phyloP scores from a whole-genome alignment of 2,329 filamentous ascomycete species.

The Fusarium begoniae region DNA sequence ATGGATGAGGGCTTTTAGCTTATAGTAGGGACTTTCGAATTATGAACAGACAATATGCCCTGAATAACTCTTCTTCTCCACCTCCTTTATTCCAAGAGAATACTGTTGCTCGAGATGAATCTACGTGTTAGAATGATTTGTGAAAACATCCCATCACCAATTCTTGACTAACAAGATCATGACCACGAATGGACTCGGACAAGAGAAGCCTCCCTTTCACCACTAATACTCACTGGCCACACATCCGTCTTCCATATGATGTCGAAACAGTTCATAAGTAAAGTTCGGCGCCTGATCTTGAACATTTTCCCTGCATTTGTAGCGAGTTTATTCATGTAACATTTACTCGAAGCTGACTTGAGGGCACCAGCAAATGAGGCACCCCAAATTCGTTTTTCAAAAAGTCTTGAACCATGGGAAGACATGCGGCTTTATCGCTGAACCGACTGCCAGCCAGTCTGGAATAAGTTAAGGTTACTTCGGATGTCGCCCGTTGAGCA shows the following conservation, averaged over 20 bases:
- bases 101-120: background rate
- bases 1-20: slow-evolving; percentile 5
- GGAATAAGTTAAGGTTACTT: background rate
- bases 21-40: slow-evolving; percentile 2
- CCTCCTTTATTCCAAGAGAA: background rate
- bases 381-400: background rate
- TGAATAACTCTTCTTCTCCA: background rate
- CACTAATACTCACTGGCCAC: background rate
- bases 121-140: background rate
- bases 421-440: background rate
- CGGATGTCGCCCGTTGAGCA: background rate
- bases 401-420: background rate
- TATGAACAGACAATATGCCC: slow-evolving; percentile 23
- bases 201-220: background rate
- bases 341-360: background rate
- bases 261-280: background rate
- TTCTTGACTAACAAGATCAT: background rate
- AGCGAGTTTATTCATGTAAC: background rate
- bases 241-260: background rate
- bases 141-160: background rate
- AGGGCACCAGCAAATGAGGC: background rate
- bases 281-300: background rate
- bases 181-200: background rate
- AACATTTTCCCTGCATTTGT: background rate
- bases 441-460: background rate